A percentile compares a stretch with the other conserved stretches of the same genome.
Conservation (phyloP, 2,329 filamentous ascomycete species). For the Fusarium sp. region DNA sequence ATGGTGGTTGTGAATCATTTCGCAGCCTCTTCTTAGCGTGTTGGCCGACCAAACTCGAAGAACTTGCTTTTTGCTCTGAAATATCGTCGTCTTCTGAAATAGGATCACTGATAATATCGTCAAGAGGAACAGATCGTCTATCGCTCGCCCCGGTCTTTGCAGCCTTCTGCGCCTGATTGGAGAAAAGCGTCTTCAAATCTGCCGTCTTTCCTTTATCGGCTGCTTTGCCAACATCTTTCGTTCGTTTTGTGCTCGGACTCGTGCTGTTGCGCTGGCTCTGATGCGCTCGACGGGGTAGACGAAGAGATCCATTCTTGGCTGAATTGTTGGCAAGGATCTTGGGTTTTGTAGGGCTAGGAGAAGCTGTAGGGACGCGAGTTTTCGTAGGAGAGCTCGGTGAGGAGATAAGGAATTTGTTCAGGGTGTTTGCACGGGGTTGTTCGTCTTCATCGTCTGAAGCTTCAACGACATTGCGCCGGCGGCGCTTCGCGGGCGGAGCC, state of each 20-base stretch:
- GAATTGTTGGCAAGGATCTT: conserved; percentile 34
- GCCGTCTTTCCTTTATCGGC: conserved; percentile 65
- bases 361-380: conserved; percentile 48
- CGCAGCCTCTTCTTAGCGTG: conserved; percentile 66
- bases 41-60: conserved; percentile 65
- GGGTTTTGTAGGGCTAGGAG: conserved; percentile 57
- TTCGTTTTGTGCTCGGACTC: conserved; percentile 55
- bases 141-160: conserved; percentile 49
- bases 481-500: conserved; percentile 69
- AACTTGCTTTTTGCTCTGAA: conserved; percentile 60
- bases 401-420: conserved; percentile 65
- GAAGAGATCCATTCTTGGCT: conserved; percentile 39
- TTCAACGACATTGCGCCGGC: conserved; percentile 66
- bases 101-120: conserved; percentile 65
- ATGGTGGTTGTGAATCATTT: conserved; percentile 46
- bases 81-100: conserved; percentile 72
- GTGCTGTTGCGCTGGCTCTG: conserved; percentile 47
- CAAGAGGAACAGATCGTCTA: conserved; percentile 49
- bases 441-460: conserved; percentile 64
- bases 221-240: conserved; percentile 52
- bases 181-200: conserved; percentile 70
- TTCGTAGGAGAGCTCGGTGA: conserved; percentile 59
- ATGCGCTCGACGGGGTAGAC: conserved; percentile 43
- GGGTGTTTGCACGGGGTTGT: conserved; percentile 56
- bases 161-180: conserved; percentile 67